A percentile compares a stretch with the other conserved stretches of the same genome.
These are phyloP conservation scores for Termitomyces sp. DNA, from an alignment of 768 basidiomycete genomes.

Conservation along the genomic window DNA sequence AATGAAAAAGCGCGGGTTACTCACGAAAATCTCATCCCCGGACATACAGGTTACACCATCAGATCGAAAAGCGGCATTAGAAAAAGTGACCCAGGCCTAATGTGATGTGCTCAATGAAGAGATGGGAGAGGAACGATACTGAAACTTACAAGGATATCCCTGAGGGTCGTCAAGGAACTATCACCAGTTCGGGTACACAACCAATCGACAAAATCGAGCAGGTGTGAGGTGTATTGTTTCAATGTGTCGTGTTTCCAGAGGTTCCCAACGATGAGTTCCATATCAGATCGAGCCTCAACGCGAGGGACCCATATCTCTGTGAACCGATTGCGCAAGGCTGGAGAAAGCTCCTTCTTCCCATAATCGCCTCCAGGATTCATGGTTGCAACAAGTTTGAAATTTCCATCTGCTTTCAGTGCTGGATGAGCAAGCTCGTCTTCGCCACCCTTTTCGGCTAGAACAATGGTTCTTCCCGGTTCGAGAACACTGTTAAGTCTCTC, in stretches of 20 bases:
- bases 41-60: conserved; percentile 26
- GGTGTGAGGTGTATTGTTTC: conserved; percentile 43
- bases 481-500: conserved; percentile 96
- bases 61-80: conserved; percentile 49
- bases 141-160: conserved; percentile 77
- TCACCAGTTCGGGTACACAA: conserved; percentile 57
- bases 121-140: not conserved
- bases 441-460: conserved; percentile 83
- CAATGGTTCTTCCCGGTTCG: conserved; percentile 83
- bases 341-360: conserved; percentile 97
- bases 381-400: conserved; percentile 90
- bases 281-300: conserved; percentile 65
- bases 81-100: conserved; percentile 92
- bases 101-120: not conserved
- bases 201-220: conserved; percentile 85
- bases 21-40: conserved; percentile 61
- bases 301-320: conserved; percentile 99
- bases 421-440: conserved; percentile 67
- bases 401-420: conserved; percentile 53
- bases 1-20: conserved; percentile 13
- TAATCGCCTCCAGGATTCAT: conserved; percentile 99
- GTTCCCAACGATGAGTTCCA: conserved; percentile 68
- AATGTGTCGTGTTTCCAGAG: conserved; percentile 61
- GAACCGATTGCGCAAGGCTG: conserved; percentile 93
- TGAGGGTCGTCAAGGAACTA: conserved; percentile 62